Conservation (phyloP, 2,329 filamentous ascomycete genomes). For the Aureobasidium sp. region DNA sequence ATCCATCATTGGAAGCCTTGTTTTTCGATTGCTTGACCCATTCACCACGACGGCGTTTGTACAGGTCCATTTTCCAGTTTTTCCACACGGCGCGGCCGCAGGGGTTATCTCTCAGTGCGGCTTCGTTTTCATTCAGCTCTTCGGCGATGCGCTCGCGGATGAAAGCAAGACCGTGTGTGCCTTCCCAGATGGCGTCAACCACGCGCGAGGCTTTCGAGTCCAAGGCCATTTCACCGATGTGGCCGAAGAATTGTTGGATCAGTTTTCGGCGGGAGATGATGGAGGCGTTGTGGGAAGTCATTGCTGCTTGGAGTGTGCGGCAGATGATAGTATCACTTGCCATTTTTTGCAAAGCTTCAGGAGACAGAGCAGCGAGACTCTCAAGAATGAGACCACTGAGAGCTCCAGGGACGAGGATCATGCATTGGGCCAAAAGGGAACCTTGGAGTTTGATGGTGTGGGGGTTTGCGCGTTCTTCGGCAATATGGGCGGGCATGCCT, state of each 20-base stretch:
- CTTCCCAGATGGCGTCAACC: constrained; percentile 71
- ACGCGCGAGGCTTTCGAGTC: constrained; percentile 72
- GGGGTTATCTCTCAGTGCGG: constrained; percentile 67
- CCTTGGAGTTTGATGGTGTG: constrained; percentile 66
- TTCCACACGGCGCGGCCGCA: constrained; percentile 75
- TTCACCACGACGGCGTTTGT: constrained; percentile 67
- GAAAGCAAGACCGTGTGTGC: constrained; percentile 69
- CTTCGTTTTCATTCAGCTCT: constrained; percentile 66
- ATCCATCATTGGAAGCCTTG: constrained; percentile 56
- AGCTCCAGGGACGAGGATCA: constrained; percentile 78
- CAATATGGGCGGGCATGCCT: constrained; percentile 25
- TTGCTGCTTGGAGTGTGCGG: constrained; percentile 69
- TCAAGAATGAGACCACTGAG: constrained; percentile 78
- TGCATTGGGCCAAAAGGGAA: constrained; percentile 81
- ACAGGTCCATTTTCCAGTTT: constrained; percentile 80
- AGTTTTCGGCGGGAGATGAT: constrained; percentile 69
- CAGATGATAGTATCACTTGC: constrained; percentile 67
- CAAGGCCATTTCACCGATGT: constrained; percentile 66
- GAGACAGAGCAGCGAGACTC: constrained; percentile 53
- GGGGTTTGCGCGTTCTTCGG: constrained; percentile 19
- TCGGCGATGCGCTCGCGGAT: constrained; percentile 73
- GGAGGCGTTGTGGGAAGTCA: constrained; percentile 60
- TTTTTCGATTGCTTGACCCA: constrained; percentile 69
- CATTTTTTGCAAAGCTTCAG: constrained; percentile 63
- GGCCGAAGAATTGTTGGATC: constrained; percentile 68